Evolutionary conservation across 176 grass and related monocot genomes (phyloP).

Genomic region (Triticum timopheevii): DNA sequence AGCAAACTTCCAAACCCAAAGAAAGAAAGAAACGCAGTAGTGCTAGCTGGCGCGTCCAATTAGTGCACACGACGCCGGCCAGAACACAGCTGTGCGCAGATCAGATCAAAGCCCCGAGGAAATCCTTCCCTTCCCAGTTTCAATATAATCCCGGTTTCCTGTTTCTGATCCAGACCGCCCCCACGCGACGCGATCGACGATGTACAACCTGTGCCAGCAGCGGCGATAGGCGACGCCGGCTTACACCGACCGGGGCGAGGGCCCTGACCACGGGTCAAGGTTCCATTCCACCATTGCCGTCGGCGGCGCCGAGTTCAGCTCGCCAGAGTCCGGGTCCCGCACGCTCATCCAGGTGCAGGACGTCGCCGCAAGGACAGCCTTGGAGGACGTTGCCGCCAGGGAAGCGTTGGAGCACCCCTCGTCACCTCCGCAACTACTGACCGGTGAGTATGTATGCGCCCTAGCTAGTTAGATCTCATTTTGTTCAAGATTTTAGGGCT

Average conservation of each 20-base stretch:
- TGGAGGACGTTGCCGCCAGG: conserved; percentile 13
- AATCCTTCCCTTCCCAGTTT: too few relatives aligned
- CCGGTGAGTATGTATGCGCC: conserved; percentile 31
- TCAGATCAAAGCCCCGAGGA: too few relatives aligned
- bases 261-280: conserved; percentile 29
- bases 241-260: conserved; percentile 33
- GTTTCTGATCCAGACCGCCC: too few relatives aligned
- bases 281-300: conserved; percentile 60
- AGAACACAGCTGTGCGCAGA: too few relatives aligned
- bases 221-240: conserved; percentile 55
- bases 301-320: conserved; percentile 37
- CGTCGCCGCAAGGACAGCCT: conserved; percentile 60
- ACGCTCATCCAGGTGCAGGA: conserved; percentile 64
- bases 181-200: not conserved
- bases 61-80: too few relatives aligned
- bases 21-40: too few relatives aligned
- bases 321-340: not conserved
- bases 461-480: not conserved
- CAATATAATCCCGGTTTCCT: too few relatives aligned
- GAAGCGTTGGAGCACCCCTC: not conserved
- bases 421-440: not conserved
- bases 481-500: too few relatives aligned
- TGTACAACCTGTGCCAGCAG: conserved; percentile 76
- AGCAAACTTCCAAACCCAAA: too few relatives aligned
- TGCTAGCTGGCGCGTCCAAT: too few relatives aligned